These are phyloP conservation scores for Phytophthora ohioensis DNA, from an alignment of 352 stramenopile genomes.

Conservation along the genomic window DNA sequence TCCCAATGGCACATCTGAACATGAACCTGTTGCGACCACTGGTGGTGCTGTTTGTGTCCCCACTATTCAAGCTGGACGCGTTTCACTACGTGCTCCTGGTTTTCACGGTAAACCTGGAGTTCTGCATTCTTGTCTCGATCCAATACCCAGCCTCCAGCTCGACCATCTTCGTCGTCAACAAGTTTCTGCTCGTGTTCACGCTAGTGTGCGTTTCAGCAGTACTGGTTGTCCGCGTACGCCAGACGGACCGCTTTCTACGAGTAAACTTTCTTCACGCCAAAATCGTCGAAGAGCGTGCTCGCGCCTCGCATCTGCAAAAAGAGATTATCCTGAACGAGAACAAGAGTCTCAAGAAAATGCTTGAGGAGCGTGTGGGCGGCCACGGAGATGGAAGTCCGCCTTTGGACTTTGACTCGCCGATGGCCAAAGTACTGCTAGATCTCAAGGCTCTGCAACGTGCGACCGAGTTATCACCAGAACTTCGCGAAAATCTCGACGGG, in stretches of 20 bases:
- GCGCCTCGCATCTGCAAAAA: constrained; percentile 73
- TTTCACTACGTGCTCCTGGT: constrained; percentile 75
- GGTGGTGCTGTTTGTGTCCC: constrained; percentile 65
- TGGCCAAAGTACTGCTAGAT: constrained; percentile 82
- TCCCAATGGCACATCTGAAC: constrained; percentile 77
- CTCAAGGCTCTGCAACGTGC: constrained; percentile 77
- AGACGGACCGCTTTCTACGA: constrained; percentile 79
- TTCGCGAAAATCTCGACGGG: constrained; percentile 77
- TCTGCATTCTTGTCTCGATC: constrained; percentile 66
- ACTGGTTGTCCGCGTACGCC: constrained; percentile 70
- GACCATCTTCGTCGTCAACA: constrained; percentile 72
- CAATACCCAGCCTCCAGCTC: constrained; percentile 69
- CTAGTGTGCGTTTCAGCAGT: constrained; percentile 62
- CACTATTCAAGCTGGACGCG: constrained; percentile 79
- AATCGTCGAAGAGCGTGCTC: constrained; percentile 73
- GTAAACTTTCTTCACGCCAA: constrained; percentile 82
- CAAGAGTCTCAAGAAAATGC: constrained; percentile 85
- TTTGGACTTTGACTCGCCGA: constrained; percentile 83
- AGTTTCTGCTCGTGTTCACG: constrained; percentile 76
- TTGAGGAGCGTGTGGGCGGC: constrained; percentile 60
- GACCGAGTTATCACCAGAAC: constrained; percentile 64
- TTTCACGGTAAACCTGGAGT: constrained; percentile 73
- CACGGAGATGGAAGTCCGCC: constrained; percentile 37
- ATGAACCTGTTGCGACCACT: constrained; percentile 73
- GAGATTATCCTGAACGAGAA: constrained; percentile 89